Evolutionary conservation across 2,329 filamentous ascomycete genomes (phyloP).

Genomic region (Bisporella sp.): DNA sequence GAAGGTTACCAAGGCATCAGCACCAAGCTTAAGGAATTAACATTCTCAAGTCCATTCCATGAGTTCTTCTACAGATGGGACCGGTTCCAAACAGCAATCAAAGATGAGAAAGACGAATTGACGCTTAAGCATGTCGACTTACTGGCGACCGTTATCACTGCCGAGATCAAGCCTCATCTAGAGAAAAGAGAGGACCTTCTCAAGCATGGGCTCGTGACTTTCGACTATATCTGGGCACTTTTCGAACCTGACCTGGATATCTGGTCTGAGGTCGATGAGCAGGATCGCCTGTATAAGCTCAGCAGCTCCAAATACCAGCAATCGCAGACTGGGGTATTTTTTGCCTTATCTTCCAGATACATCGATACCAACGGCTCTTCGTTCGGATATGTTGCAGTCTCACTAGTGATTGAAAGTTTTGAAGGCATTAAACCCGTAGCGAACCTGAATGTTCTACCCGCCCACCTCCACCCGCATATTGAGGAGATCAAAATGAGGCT

Average conservation of each 20-base stretch:
- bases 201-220: slow-evolving; percentile 45
- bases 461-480: slow-evolving; percentile 9
- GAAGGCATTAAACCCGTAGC: slow-evolving; percentile 4
- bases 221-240: slow-evolving; percentile 46
- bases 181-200: slow-evolving; percentile 44
- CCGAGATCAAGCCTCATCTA: slow-evolving; percentile 44
- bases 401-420: slow-evolving; percentile 6
- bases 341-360: slow-evolving; percentile 18
- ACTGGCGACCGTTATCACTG: slow-evolving; percentile 39
- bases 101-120: slow-evolving; percentile 34
- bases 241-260: slow-evolving; percentile 41
- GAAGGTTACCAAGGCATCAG: slow-evolving; percentile 35
- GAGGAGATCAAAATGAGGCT: slow-evolving; percentile 7
- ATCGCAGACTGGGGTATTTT: slow-evolving; percentile 30
- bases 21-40: slow-evolving; percentile 50
- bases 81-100: slow-evolving; percentile 34
- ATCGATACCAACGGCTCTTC: slow-evolving; percentile 11
- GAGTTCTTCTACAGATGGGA: slow-evolving; percentile 62
- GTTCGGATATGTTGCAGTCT: slow-evolving; percentile 13
- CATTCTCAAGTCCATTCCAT: slow-evolving; percentile 53
- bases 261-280: slow-evolving; percentile 33
- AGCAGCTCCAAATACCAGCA: slow-evolving; percentile 22
- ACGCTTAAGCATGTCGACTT: slow-evolving; percentile 41
- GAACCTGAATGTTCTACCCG: slow-evolving; percentile 11
- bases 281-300: slow-evolving; percentile 34